Evolutionary conservation across 176 grass and related monocot species (phyloP).

Genomic region (Paspalum vaginatum): DNA sequence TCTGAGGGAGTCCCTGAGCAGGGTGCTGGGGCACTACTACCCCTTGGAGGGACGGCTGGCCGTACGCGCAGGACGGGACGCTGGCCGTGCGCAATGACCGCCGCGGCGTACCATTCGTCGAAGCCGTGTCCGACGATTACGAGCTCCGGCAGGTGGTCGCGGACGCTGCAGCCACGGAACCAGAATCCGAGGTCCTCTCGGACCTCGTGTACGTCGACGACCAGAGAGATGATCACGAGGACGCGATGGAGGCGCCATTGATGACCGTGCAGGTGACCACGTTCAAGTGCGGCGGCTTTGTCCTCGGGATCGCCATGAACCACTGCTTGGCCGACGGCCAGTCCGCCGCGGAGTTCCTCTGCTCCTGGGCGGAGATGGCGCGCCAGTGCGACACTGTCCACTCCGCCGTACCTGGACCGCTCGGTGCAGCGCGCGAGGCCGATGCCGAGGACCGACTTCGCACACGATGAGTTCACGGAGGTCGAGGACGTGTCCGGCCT

Average conservation of each 20-base stretch:
- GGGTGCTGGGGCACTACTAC: conserved; percentile 58
- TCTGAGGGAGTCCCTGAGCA: conserved; percentile 47
- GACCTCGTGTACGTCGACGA: conserved; percentile 47
- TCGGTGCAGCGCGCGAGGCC: conserved; percentile 41
- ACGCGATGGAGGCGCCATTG: conserved; percentile 52
- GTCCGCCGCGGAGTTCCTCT: conserved; percentile 46
- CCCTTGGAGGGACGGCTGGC: conserved; percentile 52
- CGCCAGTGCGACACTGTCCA: conserved; percentile 34
- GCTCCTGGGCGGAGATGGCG: conserved; percentile 53
- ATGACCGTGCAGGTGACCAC: conserved; percentile 57
- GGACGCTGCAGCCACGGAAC: conserved; percentile 27
- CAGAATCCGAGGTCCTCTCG: conserved; percentile 31
- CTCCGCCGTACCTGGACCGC: conserved; percentile 44
- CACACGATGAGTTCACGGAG: conserved; percentile 55
- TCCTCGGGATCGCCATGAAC: conserved; percentile 59
- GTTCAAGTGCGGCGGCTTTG: conserved; percentile 58
- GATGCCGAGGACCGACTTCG: conserved; percentile 35
- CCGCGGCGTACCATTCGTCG: conserved; percentile 58
- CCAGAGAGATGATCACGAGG: too few relatives aligned
- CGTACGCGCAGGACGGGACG: conserved; percentile 47
- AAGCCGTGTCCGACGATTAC: conserved; percentile 45
- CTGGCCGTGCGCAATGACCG: conserved; percentile 48
- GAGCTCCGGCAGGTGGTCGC: too few relatives aligned
- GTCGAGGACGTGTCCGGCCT: conserved; percentile 62
- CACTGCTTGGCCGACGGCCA: conserved; percentile 57